phyloP scores from a whole-genome alignment of 2,329 filamentous ascomycete species.

The Xylaria sp. region DNA sequence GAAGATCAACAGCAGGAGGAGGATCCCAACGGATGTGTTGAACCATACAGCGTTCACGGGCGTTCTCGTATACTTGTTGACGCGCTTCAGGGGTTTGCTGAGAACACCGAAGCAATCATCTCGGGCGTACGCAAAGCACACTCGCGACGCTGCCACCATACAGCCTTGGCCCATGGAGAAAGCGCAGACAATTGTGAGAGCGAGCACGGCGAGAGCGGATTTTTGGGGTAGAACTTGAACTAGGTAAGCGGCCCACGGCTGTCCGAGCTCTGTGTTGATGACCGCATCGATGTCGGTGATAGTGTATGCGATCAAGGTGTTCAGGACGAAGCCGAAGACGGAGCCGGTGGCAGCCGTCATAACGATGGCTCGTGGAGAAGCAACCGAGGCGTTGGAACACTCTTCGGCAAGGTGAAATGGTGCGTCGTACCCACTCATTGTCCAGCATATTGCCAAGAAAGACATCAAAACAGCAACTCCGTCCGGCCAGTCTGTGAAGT shows the following conservation, averaged over 20 bases:
- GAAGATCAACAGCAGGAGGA: conserved; percentile 73
- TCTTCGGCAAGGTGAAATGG: conserved; percentile 78
- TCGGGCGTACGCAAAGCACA: conserved; percentile 78
- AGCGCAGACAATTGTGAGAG: conserved; percentile 74
- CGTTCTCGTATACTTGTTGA: conserved; percentile 70
- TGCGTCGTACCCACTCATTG: conserved; percentile 50
- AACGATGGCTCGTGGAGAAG: conserved; percentile 77
- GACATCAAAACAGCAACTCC: conserved; percentile 77
- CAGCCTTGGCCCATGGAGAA: conserved; percentile 80
- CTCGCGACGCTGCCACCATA: conserved; percentile 73
- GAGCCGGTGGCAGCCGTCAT: conserved; percentile 75
- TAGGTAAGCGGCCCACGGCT: conserved; percentile 77
- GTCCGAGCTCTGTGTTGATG: conserved; percentile 69
- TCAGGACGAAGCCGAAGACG: conserved; percentile 77
- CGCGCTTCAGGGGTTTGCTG: conserved; percentile 66
- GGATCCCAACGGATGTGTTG: conserved; percentile 68
- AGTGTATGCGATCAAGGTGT: conserved; percentile 78
- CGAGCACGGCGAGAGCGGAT: conserved; percentile 70
- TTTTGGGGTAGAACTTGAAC: conserved; percentile 72
- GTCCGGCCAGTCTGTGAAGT: conserved; percentile 73
- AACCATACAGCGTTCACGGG: conserved; percentile 78
- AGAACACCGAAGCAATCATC: conserved; percentile 73
- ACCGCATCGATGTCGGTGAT: conserved; percentile 70
- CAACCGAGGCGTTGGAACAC: conserved; percentile 77
- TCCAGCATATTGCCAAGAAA: conserved; percentile 59